A percentile compares a stretch with the other conserved stretches of the same genome.
phyloP scores from a whole-genome alignment of 78 protist species.

The Tieghemostelium lacteum region DNA sequence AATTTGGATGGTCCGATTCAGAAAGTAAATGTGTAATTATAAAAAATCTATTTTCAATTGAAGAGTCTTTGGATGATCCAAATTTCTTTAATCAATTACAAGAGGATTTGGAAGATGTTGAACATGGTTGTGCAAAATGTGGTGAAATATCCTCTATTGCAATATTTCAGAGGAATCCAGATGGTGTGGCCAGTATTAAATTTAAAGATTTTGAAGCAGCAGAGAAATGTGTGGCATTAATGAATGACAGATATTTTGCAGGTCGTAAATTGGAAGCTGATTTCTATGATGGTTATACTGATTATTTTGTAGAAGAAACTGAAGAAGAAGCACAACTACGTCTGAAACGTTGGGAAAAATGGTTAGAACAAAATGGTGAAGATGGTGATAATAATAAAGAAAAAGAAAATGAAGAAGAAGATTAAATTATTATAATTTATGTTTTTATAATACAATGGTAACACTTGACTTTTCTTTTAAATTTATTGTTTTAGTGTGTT shows the following conservation, averaged over 20 bases:
- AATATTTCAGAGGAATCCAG: constrained; percentile 77
- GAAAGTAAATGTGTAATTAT: constrained; percentile 49
- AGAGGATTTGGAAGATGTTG: constrained; percentile 63
- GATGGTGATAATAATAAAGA: not conserved
- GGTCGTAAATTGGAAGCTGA: constrained; percentile 52
- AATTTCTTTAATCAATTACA: constrained; percentile 61
- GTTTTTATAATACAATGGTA: too few relatives aligned
- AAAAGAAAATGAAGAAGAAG: not conserved
- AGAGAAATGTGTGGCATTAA: constrained; percentile 68
- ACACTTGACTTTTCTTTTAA: too few relatives aligned
- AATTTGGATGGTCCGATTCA: constrained; percentile 69
- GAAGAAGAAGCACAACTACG: constrained; percentile 73
- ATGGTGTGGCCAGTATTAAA: constrained; percentile 77
- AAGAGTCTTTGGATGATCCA: constrained; percentile 45
- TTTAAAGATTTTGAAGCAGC: constrained; percentile 69
- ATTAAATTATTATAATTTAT: not conserved
- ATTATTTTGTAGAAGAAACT: constrained; percentile 77
- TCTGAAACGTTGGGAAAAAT: constrained; percentile 65
- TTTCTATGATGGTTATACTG: constrained; percentile 79
- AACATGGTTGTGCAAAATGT: constrained; percentile 65
- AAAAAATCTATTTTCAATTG: constrained; percentile 37
- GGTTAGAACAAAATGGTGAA: constrained; percentile 2
- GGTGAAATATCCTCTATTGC: constrained; percentile 60
- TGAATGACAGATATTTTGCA: constrained; percentile 80
- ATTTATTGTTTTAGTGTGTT: too few relatives aligned